phyloP scores from a whole-genome alignment of 768 basidiomycete genomes.

The Cyathus striatus region DNA sequence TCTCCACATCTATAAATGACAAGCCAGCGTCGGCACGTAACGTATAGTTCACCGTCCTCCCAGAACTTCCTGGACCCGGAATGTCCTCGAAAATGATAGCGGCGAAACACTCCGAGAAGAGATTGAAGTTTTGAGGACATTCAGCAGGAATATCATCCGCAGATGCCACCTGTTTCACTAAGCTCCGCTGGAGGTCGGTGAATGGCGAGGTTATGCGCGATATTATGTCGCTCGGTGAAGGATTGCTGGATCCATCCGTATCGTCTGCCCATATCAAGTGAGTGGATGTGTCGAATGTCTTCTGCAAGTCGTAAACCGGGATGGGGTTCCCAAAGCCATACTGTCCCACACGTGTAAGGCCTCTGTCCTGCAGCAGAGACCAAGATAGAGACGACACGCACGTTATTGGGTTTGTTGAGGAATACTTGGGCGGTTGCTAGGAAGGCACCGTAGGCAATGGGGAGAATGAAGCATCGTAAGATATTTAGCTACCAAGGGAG shows the following conservation, averaged over 20 bases:
- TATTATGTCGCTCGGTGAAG: constrained; percentile 59
- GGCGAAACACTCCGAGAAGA: constrained; percentile 65
- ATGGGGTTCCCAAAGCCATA: constrained; percentile 58
- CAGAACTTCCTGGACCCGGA: constrained; percentile 28
- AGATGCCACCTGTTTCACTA: constrained; percentile 43
- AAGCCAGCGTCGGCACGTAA: constrained; percentile 65
- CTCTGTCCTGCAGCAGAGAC: no score
- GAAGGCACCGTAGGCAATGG: constrained; percentile 64
- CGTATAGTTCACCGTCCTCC: constrained; percentile 58
- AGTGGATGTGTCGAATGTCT: constrained; percentile 3
- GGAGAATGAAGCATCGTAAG: constrained; percentile 56
- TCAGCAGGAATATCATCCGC: constrained; percentile 43
- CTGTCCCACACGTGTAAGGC: no score
- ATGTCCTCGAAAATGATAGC: constrained; percentile 59
- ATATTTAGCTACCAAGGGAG: constrained; percentile 42
- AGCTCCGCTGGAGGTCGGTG: constrained; percentile 35
- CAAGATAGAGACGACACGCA: constrained; percentile 28
- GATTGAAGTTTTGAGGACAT: constrained; percentile 74
- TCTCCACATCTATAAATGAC: constrained; percentile 55
- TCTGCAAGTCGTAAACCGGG: constrained; percentile 40
- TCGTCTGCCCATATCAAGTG: constrained; percentile 68
- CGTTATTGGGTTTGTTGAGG: constrained; percentile 55
- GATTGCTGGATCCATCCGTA: constrained; percentile 49
- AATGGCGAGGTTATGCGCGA: constrained; percentile 51
- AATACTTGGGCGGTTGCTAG: constrained; percentile 61